These are phyloP conservation scores for Kodamaea nitidulidarum DNA, from an alignment of 805 yeast species.

Conservation along the genomic window DNA sequence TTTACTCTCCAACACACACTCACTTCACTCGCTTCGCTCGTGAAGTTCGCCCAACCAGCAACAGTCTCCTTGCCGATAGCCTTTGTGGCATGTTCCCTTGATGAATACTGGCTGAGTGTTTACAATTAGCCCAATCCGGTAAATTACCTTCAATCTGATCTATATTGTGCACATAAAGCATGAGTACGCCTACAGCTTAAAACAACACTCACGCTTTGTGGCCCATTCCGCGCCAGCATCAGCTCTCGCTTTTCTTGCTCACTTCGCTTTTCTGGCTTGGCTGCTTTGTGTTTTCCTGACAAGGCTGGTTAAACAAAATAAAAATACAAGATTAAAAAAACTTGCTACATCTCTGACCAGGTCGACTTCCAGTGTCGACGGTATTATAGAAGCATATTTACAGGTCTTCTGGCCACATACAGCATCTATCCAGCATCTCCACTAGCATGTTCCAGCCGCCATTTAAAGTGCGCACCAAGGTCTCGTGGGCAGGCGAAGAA, in stretches of 20 bases:
- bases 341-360: slow-evolving; percentile 1
- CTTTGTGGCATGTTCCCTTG: neutral
- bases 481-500: slow-evolving; percentile 92
- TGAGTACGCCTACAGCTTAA: too few relatives aligned
- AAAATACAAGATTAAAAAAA: slow-evolving; percentile 1
- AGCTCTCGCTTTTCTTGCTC: too few relatives aligned
- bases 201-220: too few relatives aligned
- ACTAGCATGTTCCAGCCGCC: slow-evolving; percentile 46
- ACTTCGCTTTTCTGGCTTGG: too few relatives aligned
- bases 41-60: too few relatives aligned
- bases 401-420: neutral
- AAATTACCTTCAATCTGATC: slow-evolving; percentile 1
- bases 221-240: too few relatives aligned
- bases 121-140: neutral
- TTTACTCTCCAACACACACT: too few relatives aligned
- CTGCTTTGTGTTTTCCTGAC: neutral
- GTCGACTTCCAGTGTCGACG: neutral
- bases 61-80: neutral
- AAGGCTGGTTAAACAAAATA: slow-evolving; percentile 1
- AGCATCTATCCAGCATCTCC: neutral
- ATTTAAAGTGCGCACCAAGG: slow-evolving; percentile 73
- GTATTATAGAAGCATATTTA: neutral
- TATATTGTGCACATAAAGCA: too few relatives aligned
- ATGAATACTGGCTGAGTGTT: neutral
- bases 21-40: too few relatives aligned